phyloP scores from a whole-genome alignment of 495 filamentous ascomycete species.

The Xeromyces bisporus region DNA sequence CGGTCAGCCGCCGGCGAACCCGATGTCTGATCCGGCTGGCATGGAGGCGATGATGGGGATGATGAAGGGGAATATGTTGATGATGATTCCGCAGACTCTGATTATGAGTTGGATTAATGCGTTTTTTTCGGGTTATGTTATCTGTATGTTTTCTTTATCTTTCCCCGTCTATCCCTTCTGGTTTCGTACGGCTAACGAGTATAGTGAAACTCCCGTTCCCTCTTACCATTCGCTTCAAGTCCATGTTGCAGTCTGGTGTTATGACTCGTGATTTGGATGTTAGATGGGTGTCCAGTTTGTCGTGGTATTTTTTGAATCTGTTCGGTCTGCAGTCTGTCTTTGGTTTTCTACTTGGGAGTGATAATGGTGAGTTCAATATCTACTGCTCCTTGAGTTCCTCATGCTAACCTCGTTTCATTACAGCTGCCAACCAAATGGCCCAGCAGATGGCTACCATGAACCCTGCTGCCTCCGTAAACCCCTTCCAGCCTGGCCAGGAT shows the following conservation, averaged over 20 bases:
- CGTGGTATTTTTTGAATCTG: slow-evolving; percentile 95
- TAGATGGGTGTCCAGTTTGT: slow-evolving; percentile 92
- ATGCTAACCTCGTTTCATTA: slow-evolving; percentile 4
- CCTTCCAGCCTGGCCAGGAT: slow-evolving; percentile 88
- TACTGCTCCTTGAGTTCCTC: neutral
- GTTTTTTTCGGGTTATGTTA: slow-evolving; percentile 94
- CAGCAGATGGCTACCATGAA: slow-evolving; percentile 82
- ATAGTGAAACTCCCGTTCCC: slow-evolving; percentile 97
- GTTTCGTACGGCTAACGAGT: slow-evolving; percentile 5
- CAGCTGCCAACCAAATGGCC: slow-evolving; percentile 86
- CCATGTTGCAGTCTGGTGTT: slow-evolving; percentile 94
- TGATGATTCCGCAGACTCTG: slow-evolving; percentile 97
- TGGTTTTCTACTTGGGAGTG: slow-evolving; percentile 86
- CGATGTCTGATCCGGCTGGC: slow-evolving; percentile 88
- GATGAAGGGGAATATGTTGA: slow-evolving; percentile 99
- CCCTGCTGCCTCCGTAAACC: slow-evolving; percentile 46
- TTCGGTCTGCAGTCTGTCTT: slow-evolving; percentile 97
- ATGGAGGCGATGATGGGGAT: slow-evolving; percentile 99
- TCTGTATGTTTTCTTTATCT: slow-evolving; percentile 42
- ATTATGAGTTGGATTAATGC: slow-evolving; percentile 99
- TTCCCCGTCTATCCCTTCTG: neutral
- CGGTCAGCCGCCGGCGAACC: slow-evolving; percentile 80
- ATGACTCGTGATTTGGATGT: slow-evolving; percentile 92
- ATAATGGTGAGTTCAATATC: slow-evolving; percentile 55
- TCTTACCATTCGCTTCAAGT: slow-evolving; percentile 94